Base-by-base conservation (phyloP, 805 yeast species). In the Candida pini region DNA sequence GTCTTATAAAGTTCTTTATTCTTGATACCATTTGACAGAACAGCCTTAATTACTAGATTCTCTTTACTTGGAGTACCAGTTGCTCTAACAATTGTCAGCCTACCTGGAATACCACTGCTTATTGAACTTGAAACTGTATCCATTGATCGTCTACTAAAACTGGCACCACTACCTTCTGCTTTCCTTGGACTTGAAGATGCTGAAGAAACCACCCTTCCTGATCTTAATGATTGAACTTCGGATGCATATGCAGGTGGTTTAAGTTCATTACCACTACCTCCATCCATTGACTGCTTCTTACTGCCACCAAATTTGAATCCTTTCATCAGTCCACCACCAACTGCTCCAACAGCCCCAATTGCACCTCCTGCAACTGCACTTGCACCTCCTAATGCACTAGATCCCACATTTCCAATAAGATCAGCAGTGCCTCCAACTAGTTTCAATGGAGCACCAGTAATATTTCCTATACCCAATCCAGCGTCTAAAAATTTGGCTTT, bases 1-100 rank as follows among this genome's bases (percentile, higher is more conserved):
- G 96, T 80, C 54, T 76, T 81, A 62, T 67, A 73, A 25, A 90
- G 50, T 29, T 72, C 82, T 50, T 75, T 81, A 33, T 64, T 66
- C 43, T 63, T 69, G 6, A 46, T 47, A 6, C 57, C 20, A 17
- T 66, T 63, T 8, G 63, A 58, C 16, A 63, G 65, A 0, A 69
- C 53, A 3, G 74, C 74, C 51, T 73, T 80, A 29, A 85, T 69
- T 42, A 73, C 81, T 35, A 70, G 43, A 8, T 47, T 37, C 8
- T 53, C 54, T 17, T 39, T 41, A 5, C 40, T 31, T 4, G 25
- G 34, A 5, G 41, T 15, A 4, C 58, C 57, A 9, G 28, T 31
- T 22, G 57, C 28, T 3, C 71, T 60, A 19, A 76, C 56, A 31
- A 82, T 56, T 3, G 70, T 67, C 28, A 79, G 48, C 36, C 75